A percentile compares a stretch with the other conserved stretches of the same genome.
These are phyloP conservation scores for Aureobasidium sp. DNA, from an alignment of 2,329 filamentous ascomycete genomes.

Conservation along the genomic window DNA sequence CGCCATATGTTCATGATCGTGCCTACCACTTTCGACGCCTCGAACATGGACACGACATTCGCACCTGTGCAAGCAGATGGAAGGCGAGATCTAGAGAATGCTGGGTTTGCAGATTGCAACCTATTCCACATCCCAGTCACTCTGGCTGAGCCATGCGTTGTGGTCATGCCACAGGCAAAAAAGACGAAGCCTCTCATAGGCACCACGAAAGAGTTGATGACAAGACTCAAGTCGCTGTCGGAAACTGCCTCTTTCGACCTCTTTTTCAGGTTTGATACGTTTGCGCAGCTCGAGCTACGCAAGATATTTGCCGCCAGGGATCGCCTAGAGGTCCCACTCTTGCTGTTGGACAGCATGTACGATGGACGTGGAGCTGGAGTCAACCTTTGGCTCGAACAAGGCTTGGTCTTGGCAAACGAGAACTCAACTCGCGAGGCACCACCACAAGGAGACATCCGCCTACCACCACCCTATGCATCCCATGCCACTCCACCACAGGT, in stretches of 20 bases:
- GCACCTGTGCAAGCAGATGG: not conserved
- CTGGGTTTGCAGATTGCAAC: not conserved
- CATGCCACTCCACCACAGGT: too few relatives aligned
- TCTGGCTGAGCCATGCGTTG: not conserved
- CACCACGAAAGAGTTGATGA: not conserved
- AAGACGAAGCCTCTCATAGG: not conserved
- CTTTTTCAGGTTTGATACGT: constrained; percentile 1
- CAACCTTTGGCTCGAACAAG: constrained; percentile 1
- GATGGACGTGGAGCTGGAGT: not conserved
- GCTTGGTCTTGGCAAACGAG: not conserved
- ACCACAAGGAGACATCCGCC: not conserved
- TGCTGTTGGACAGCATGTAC: constrained; percentile 3
- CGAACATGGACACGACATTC: not conserved
- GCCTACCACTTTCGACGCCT: not conserved
- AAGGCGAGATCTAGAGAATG: not conserved
- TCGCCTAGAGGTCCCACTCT: not conserved
- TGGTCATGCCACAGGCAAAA: not conserved
- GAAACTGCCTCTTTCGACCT: not conserved
- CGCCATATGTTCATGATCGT: constrained; percentile 4
- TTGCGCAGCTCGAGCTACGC: not conserved
- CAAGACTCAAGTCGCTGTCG: not conserved
- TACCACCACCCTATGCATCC: not conserved
- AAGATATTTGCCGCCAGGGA: not conserved
- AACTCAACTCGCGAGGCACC: too few relatives aligned
- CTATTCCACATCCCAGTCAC: not conserved